phyloP scores from a whole-genome alignment of 345 rosid genomes.

The Acer saccharum region DNA sequence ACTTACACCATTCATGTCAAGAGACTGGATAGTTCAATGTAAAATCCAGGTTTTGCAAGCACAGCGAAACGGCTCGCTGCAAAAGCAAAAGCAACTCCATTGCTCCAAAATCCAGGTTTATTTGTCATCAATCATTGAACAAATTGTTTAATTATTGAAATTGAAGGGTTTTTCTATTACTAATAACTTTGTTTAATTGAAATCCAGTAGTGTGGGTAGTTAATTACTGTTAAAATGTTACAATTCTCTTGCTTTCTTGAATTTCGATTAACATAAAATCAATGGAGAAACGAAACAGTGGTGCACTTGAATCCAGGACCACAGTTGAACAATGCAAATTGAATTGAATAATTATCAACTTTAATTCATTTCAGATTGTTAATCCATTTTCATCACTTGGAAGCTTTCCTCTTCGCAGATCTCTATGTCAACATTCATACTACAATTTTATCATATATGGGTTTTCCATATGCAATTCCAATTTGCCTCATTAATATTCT shows the following conservation, averaged over 20 bases:
- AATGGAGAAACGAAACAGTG: constrained; percentile 70
- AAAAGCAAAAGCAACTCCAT: too few species aligned
- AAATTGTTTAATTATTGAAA: neutral
- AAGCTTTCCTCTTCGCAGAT: too few species aligned
- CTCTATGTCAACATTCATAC: too few species aligned
- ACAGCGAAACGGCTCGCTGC: too few species aligned
- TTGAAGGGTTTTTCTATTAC: too few species aligned
- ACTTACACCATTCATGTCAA: neutral
- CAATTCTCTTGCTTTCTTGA: neutral
- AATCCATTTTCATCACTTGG: neutral
- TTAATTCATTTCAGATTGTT: neutral
- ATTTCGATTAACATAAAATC: constrained; percentile 62
- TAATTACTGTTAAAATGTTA: neutral
- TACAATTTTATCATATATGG: too few species aligned
- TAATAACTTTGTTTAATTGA: too few species aligned
- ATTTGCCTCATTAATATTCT: constrained; percentile 10
- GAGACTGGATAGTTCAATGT: too few species aligned
- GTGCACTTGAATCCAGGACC: constrained; percentile 85
- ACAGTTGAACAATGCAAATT: constrained; percentile 69
- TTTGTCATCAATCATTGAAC: neutral
- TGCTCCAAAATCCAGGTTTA: too few species aligned
- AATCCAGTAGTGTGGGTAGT: neutral
- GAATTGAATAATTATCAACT: constrained; percentile 15
- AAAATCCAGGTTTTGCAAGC: too few species aligned
- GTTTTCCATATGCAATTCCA: too few species aligned